Evolutionary conservation across 495 filamentous ascomycete genomes (phyloP).

Genomic region (Mytilinidion resinicola): DNA sequence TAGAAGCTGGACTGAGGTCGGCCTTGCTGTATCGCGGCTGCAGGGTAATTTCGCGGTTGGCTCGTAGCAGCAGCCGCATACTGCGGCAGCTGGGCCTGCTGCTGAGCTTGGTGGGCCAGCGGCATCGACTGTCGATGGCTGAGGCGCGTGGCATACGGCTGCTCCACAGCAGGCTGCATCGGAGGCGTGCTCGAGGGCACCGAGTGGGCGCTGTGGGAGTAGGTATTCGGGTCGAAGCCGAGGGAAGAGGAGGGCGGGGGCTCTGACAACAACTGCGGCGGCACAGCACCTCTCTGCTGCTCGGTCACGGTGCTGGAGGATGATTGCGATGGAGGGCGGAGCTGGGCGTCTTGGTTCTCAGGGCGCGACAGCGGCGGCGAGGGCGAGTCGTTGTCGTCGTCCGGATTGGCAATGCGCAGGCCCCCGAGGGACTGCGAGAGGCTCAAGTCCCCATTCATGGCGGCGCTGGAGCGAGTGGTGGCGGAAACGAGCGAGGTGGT

Average conservation of each 20-base stretch:
- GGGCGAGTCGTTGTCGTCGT: slow-evolving; percentile 51
- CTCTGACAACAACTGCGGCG: slow-evolving; percentile 12
- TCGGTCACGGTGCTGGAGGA: slow-evolving; percentile 30
- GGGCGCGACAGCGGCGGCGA: slow-evolving; percentile 50
- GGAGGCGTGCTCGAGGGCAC: slow-evolving; percentile 11
- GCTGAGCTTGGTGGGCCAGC: slow-evolving; percentile 33
- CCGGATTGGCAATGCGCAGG: slow-evolving; percentile 94
- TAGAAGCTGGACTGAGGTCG: slow-evolving; percentile 35
- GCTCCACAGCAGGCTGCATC: slow-evolving; percentile 11
- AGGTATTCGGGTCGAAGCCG: slow-evolving; percentile 38
- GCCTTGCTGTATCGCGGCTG: slow-evolving; percentile 9
- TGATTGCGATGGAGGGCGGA: slow-evolving; percentile 24
- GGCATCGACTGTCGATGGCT: slow-evolving; percentile 35
- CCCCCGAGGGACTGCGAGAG: slow-evolving; percentile 90
- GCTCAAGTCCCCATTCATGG: slow-evolving; percentile 88
- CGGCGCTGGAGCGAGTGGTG: slow-evolving; percentile 6
- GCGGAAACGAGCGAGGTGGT: slow-evolving; percentile 18
- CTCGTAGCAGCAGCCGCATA: slow-evolving; percentile 21
- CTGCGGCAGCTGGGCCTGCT: slow-evolving; percentile 44
- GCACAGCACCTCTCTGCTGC: neutral
- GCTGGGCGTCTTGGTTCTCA: slow-evolving; percentile 33
- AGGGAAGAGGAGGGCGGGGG: slow-evolving; percentile 29
- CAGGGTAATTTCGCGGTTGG: slow-evolving; percentile 19
- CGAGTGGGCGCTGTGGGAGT: slow-evolving; percentile 25
- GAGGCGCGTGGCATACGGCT: slow-evolving; percentile 14